A percentile compares a stretch with the other conserved stretches of the same genome.
Evolutionary conservation across 352 stramenopile species (phyloP).

Genomic region (Phytophthora foliorum): DNA sequence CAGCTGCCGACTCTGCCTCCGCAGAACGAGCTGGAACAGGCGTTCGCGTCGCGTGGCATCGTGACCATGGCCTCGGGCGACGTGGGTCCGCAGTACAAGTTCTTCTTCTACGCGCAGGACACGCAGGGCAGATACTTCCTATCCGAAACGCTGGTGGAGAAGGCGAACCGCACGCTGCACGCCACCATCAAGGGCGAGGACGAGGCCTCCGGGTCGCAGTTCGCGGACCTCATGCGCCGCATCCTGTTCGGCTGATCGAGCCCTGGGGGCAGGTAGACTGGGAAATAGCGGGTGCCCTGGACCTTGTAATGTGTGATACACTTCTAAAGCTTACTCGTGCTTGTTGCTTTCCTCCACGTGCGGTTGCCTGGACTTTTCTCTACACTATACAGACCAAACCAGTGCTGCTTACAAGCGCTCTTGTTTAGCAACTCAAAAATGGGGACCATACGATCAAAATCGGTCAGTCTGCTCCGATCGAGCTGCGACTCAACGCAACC

Average conservation of each 20-base stretch:
- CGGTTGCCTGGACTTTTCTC: no score
- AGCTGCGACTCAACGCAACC: no score
- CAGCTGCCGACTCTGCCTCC: slow-evolving; percentile 66
- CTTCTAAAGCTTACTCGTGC: slow-evolving; percentile 20
- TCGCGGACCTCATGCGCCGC: slow-evolving; percentile 70
- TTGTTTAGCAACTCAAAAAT: no score
- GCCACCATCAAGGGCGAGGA: slow-evolving; percentile 84
- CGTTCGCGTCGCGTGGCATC: slow-evolving; percentile 64
- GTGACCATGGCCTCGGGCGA: slow-evolving; percentile 87
- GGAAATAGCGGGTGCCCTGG: neutral
- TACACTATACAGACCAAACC: no score
- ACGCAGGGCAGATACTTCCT: slow-evolving; percentile 67
- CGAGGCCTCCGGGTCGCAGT: slow-evolving; percentile 64
- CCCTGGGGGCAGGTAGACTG: slow-evolving; percentile 8
- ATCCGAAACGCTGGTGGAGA: slow-evolving; percentile 80
- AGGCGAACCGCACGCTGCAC: slow-evolving; percentile 65
- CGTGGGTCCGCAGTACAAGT: slow-evolving; percentile 85
- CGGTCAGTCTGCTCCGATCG: no score
- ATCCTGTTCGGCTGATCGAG: slow-evolving; percentile 63
- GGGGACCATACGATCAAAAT: no score
- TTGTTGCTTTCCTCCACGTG: neutral
- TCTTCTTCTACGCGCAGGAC: slow-evolving; percentile 89
- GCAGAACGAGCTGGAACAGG: slow-evolving; percentile 73
- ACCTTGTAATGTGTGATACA: slow-evolving; percentile 40
- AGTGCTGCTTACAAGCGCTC: no score